Base-by-base conservation (phyloP, 164 flowering plant species). In the Tinospora cordifolia region DNA sequence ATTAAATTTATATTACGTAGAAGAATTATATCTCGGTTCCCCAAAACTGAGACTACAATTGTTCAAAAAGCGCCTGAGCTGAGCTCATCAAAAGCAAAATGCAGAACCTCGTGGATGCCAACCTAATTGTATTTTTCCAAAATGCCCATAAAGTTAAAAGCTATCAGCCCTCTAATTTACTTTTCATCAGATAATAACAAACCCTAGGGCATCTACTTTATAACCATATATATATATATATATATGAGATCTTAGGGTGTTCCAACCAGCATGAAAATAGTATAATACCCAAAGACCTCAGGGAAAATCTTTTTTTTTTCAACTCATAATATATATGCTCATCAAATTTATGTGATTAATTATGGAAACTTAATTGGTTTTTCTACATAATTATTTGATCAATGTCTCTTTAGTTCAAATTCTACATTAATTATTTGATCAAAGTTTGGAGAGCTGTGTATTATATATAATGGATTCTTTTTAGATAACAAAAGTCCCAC, bases 191-290 rank as follows among this genome's bases (percentile, higher is more conserved):
- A 44, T 7, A 44, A 44, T 44, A 44, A 44, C 14, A 44, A 44
- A 54, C 19, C 60, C 60, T 54, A 54, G n/a, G n/a, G 60, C 60
- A 54, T 54, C 60, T 54, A 54, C 60, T 54, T 54, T 54, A 54
- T 54, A 24, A 54, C 21, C 6, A 54, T 1, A 19, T 30, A n/a
- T n/a, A n/a, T n/a, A n/a, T n/a, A n/a, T n/a, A n/a, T n/a, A n/a
- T n/a, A n/a, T n/a, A n/a, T n/a, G n/a, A n/a, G n/a, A n/a, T n/a
- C n/a, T n/a, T n/a, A n/a, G n/a, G n/a, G n/a, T n/a, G n/a, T n/a
- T n/a, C n/a, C n/a, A n/a, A n/a, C n/a, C n/a, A n/a, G n/a, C n/a
- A n/a, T n/a, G n/a, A n/a, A n/a, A n/a, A n/a, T n/a, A n/a, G n/a
- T n/a, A n/a, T n/a, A n/a, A n/a, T n/a, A n/a, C n/a, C n/a, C n/a